phyloP scores from a whole-genome alignment of 139 green algal genomes.

The Micractinium conductrix region DNA sequence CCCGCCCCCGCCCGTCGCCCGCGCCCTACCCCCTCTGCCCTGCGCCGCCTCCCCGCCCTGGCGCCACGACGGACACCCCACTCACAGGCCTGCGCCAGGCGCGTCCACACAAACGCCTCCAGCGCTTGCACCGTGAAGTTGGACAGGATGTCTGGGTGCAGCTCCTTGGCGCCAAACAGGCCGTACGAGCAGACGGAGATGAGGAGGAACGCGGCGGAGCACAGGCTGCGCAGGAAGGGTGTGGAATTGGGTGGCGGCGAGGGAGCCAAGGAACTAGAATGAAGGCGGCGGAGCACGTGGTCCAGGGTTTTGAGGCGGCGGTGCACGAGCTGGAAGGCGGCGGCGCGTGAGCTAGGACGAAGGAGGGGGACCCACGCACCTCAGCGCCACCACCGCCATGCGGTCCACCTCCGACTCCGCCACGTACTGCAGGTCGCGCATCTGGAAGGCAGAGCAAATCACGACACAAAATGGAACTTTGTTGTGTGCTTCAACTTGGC shows the following conservation, averaged over 20 bases:
- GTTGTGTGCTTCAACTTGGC: background rate
- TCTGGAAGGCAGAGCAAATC: background rate
- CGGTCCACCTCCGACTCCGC: conserved; percentile 26
- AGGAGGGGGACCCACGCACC: background rate
- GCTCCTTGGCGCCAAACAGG: conserved; percentile 17
- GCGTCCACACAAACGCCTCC: conserved; percentile 12
- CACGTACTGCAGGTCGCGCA: conserved; percentile 22
- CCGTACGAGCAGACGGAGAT: conserved; percentile 44
- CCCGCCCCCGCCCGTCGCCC: too few species aligned
- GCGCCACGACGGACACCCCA: background rate
- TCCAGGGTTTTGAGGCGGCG: too few species aligned
- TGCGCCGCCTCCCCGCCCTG: too few species aligned
- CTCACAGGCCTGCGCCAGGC: conserved; percentile 37
- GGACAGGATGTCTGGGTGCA: conserved; percentile 30
- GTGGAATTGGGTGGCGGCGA: background rate
- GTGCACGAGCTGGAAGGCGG: too few species aligned
- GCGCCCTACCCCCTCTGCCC: too few species aligned
- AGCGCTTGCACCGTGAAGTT: conserved; percentile 44
- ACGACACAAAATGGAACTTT: too few species aligned
- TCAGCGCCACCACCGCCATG: background rate
- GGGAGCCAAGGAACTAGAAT: background rate
- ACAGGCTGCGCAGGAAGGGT: background rate
- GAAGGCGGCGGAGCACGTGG: too few species aligned
- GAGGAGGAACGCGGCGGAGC: conserved; percentile 27
- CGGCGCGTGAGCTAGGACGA: too few species aligned